Evolutionary conservation across 352 stramenopile genomes (phyloP).

Genomic region (Phytophthora tentaculata): DNA sequence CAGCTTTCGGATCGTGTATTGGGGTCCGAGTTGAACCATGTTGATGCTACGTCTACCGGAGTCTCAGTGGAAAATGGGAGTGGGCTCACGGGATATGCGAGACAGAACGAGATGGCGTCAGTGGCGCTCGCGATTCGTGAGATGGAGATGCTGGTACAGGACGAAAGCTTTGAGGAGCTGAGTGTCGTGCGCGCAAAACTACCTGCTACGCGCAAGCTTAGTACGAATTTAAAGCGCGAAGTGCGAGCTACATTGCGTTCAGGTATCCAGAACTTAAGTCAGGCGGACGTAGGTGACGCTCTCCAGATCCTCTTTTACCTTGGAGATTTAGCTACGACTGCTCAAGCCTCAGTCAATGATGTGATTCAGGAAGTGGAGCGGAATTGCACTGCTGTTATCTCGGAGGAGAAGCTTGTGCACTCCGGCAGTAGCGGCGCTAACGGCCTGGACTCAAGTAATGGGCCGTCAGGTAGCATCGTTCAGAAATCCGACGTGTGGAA

Average conservation of each 20-base stretch:
- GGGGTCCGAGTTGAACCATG: slow-evolving; percentile 47
- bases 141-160: slow-evolving; percentile 62
- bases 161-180: slow-evolving; percentile 69
- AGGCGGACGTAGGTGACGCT: slow-evolving; percentile 73
- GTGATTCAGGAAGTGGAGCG: slow-evolving; percentile 85
- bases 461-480: slow-evolving; percentile 31
- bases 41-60: slow-evolving; percentile 16
- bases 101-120: slow-evolving; percentile 58
- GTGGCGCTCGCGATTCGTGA: slow-evolving; percentile 77
- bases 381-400: slow-evolving; percentile 60
- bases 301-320: slow-evolving; percentile 86
- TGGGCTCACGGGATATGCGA: slow-evolving; percentile 18
- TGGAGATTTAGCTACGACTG: slow-evolving; percentile 60
- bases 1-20: slow-evolving; percentile 66
- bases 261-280: slow-evolving; percentile 64
- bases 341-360: slow-evolving; percentile 81
- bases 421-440: slow-evolving; percentile 20
- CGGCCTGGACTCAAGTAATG: slow-evolving; percentile 35
- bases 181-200: slow-evolving; percentile 67
- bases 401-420: slow-evolving; percentile 67
- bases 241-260: slow-evolving; percentile 54
- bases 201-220: slow-evolving; percentile 54
- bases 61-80: slow-evolving; percentile 11
- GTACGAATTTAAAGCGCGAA: slow-evolving; percentile 56
- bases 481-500: slow-evolving; percentile 85